Conservation (phyloP, 257 asterid genomes). For the Gentiana macrophylla region DNA sequence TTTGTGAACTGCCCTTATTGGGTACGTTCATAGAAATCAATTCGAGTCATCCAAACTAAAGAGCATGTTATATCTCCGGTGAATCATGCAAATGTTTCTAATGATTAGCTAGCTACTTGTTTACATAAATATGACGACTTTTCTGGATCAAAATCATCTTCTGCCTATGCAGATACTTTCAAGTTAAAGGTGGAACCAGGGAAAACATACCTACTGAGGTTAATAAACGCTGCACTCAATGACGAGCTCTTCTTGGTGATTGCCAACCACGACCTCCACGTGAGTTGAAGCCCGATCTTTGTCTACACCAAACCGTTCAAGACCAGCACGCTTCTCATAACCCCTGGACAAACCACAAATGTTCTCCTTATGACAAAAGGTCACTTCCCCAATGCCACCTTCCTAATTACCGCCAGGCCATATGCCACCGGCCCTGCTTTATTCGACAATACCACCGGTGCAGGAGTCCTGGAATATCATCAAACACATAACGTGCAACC, state of each 20-base stretch:
- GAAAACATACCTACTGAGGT: slow-evolving; percentile 46
- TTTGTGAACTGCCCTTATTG: background rate
- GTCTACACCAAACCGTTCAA: slow-evolving; percentile 51
- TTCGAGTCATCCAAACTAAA: background rate
- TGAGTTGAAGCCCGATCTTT: slow-evolving; percentile 54
- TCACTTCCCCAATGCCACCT: slow-evolving; percentile 33
- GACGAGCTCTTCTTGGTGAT: slow-evolving; percentile 58
- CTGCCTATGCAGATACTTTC: slow-evolving; percentile 33
- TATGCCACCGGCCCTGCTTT: slow-evolving; percentile 47
- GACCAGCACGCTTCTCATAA: slow-evolving; percentile 27
- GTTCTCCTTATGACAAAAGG: slow-evolving; percentile 34
- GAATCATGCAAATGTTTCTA: no score
- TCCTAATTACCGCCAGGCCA: slow-evolving; percentile 44
- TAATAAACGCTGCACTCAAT: slow-evolving; percentile 57
- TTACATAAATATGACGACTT: background rate
- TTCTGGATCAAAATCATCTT: background rate
- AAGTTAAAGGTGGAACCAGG: slow-evolving; percentile 48
- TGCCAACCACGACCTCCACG: slow-evolving; percentile 42
- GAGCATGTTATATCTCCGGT: no score
- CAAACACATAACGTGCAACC: slow-evolving; percentile 5
- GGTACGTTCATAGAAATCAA: background rate
- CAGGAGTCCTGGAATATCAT: slow-evolving; percentile 38
- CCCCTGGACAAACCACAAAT: slow-evolving; percentile 66
- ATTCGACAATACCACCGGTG: slow-evolving; percentile 47
- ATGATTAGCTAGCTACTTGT: no score